phyloP scores from a whole-genome alignment of 805 yeast species.

The Komagataella phaffii region DNA sequence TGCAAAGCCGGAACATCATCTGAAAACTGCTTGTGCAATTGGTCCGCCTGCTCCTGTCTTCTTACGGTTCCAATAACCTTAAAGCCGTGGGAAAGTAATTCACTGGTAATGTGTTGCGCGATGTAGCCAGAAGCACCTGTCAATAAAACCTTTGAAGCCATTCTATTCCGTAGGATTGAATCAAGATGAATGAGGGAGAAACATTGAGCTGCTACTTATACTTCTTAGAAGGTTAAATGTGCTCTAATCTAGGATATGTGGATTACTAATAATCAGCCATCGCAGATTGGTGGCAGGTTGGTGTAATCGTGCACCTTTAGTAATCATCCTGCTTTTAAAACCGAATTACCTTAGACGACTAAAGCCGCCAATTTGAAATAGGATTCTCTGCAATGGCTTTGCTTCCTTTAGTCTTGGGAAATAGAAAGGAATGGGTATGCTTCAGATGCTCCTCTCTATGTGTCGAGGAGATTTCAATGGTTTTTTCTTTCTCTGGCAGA shows the following conservation, averaged over 20 bases:
- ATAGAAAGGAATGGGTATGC: background rate
- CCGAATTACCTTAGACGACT: too few relatives aligned
- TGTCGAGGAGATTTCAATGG: background rate
- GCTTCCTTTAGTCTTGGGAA: background rate
- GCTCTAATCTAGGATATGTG: conserved; percentile 18
- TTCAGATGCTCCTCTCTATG: background rate
- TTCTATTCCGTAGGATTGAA: conserved; percentile 21
- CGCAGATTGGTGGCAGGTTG: background rate
- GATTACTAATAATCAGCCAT: conserved; percentile 9
- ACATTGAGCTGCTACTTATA: conserved; percentile 19
- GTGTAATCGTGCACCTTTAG: background rate
- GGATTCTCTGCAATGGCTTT: too few relatives aligned
- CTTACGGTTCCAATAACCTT: conserved; percentile 40
- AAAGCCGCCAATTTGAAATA: too few relatives aligned
- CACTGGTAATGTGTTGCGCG: conserved; percentile 32
- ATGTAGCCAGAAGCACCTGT: conserved; percentile 44
- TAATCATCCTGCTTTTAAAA: background rate
- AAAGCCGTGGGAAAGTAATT: conserved; percentile 25
- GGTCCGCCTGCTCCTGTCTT: conserved; percentile 26
- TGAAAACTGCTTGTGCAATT: conserved; percentile 17
- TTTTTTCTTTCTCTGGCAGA: background rate
- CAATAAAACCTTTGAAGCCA: conserved; percentile 37
- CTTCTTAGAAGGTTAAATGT: conserved; percentile 23
- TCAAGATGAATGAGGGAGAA: conserved; percentile 21
- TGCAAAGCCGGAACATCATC: conserved; percentile 14